A percentile compares a stretch with the other conserved stretches of the same genome.
Evolutionary conservation across 352 stramenopile genomes (phyloP).

Genomic region (Phytophthora pluvialis): DNA sequence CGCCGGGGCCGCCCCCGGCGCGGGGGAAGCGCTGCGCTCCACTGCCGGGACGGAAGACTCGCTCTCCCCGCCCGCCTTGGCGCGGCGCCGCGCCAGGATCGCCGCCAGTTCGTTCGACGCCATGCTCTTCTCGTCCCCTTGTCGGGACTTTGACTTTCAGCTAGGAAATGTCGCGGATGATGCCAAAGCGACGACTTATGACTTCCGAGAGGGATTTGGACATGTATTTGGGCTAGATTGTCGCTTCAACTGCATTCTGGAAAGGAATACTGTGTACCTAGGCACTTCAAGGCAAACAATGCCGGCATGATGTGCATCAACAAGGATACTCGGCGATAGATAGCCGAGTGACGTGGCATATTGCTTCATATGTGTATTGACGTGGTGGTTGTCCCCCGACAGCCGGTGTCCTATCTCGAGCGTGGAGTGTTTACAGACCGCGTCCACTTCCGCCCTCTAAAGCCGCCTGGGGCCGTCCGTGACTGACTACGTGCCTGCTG

Average conservation of each 20-base stretch:
- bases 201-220: neutral
- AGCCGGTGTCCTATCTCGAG: conserved; percentile 1
- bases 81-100: conserved; percentile 79
- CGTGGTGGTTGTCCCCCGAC: conserved; percentile 8
- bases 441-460: conserved; percentile 24
- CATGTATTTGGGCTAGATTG: neutral
- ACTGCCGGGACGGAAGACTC: conserved; percentile 38
- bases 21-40: conserved; percentile 27
- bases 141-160: conserved; percentile 23
- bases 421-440: conserved; percentile 8
- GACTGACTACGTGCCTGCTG: conserved; percentile 16
- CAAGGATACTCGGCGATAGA: neutral
- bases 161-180: conserved; percentile 26
- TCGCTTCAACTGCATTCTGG: conserved; percentile 1
- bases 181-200: conserved; percentile 10
- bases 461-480: neutral
- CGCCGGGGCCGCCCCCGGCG: conserved; percentile 23
- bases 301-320: conserved; percentile 11
- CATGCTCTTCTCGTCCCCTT: conserved; percentile 55
- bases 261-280: conserved; percentile 16
- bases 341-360: conserved; percentile 1
- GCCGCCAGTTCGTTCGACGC: conserved; percentile 83
- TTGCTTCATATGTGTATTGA: conserved; percentile 35
- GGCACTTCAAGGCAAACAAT: conserved; percentile 10
- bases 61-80: conserved; percentile 63